Percentiles rank a stretch among this genome's conserved stretches.
These are phyloP conservation scores for Kockiozyma suomiensis DNA, from an alignment of 805 yeast species.

Conservation along the genomic window DNA sequence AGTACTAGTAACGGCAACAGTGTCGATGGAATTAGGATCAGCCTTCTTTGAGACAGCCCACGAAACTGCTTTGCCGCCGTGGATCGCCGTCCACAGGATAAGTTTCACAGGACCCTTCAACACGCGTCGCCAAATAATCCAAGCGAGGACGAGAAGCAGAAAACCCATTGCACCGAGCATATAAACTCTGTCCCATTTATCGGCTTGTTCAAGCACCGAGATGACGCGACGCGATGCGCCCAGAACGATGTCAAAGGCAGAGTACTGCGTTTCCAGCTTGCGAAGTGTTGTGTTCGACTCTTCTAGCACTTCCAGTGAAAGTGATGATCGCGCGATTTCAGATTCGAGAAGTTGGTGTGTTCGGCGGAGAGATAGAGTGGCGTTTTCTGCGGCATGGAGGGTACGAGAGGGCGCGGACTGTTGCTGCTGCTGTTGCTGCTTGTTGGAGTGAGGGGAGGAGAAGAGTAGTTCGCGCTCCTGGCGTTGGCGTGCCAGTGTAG, in stretches of 20 bases:
- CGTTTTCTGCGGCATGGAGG: slow-evolving; percentile 36
- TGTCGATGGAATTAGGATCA: no score
- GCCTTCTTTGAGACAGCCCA: slow-evolving; percentile 14
- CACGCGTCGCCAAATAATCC: slow-evolving; percentile 47
- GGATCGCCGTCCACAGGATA: slow-evolving; percentile 23
- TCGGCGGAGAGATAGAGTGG: slow-evolving; percentile 40
- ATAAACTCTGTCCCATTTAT: slow-evolving; percentile 43
- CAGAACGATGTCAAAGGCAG: slow-evolving; percentile 44
- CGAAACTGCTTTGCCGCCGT: slow-evolving; percentile 15
- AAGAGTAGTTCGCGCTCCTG: slow-evolving; percentile 9
- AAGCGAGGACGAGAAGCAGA: slow-evolving; percentile 42
- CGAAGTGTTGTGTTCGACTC: slow-evolving; percentile 42
- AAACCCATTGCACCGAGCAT: slow-evolving; percentile 46
- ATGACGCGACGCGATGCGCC: slow-evolving; percentile 44
- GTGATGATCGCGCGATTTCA: slow-evolving; percentile 44
- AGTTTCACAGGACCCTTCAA: slow-evolving; percentile 41
- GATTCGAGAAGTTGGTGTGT: slow-evolving; percentile 45
- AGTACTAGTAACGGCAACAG: background rate
- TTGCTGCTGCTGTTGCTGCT: background rate
- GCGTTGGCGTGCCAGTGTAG: slow-evolving; percentile 7
- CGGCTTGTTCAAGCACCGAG: slow-evolving; percentile 46
- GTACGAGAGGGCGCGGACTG: slow-evolving; percentile 3
- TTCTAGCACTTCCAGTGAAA: slow-evolving; percentile 47
- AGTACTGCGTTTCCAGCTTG: slow-evolving; percentile 43
- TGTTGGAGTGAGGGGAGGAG: slow-evolving; percentile 1